These are phyloP conservation scores for Adansonia gregorii DNA, from an alignment of 441 rosid genomes.

Conservation along the genomic window DNA sequence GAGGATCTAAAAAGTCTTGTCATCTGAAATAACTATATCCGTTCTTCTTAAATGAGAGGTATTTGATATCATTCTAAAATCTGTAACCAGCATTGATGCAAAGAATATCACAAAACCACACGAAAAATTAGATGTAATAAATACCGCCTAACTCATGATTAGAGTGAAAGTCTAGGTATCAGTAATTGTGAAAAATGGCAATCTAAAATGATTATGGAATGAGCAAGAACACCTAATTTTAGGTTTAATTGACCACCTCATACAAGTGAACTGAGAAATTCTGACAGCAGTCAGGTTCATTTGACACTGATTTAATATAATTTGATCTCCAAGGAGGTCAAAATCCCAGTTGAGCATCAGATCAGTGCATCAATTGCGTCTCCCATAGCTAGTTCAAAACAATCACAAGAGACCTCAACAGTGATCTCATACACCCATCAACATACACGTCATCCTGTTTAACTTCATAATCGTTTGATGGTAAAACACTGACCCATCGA, in stretches of 20 bases:
- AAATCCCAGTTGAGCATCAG: slow-evolving; percentile 15
- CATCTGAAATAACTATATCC: neutral
- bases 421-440: neutral
- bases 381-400: neutral
- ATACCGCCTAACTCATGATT: neutral
- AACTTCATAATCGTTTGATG: neutral
- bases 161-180: neutral
- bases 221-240: neutral
- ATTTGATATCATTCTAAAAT: slow-evolving; percentile 6
- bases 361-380: neutral
- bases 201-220: neutral
- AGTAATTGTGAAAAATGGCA: neutral
- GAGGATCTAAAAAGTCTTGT: neutral
- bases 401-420: neutral
- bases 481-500: neutral
- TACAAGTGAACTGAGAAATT: slow-evolving; percentile 6
- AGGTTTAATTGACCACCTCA: neutral
- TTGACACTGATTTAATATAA: neutral
- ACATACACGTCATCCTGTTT: neutral
- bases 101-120: slow-evolving; percentile 2
- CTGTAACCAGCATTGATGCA: slow-evolving; percentile 1
- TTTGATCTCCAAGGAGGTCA: slow-evolving; percentile 2
- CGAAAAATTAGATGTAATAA: neutral
- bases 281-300: neutral
- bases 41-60: neutral